Percentiles rank a stretch among this genome's conserved stretches.
Conservation (phyloP, 1,284 basidiomycete genomes). For the Cryptococcus floricola region DNA sequence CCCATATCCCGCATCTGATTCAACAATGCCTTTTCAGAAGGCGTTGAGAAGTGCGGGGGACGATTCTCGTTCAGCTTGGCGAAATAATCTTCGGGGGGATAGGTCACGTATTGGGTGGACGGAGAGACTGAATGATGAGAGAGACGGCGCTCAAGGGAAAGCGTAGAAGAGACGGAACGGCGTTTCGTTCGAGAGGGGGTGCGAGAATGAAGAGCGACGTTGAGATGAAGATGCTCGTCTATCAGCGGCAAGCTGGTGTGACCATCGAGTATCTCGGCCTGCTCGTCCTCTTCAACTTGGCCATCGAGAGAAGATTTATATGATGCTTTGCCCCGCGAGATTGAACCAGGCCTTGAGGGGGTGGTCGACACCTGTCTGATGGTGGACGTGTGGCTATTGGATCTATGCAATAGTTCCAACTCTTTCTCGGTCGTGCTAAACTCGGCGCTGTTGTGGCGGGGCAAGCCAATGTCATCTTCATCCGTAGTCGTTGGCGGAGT, state of each 20-base stretch:
- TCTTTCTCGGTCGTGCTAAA: slow-evolving; percentile 34
- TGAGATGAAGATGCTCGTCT: slow-evolving; percentile 43
- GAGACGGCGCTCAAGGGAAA: slow-evolving; percentile 50
- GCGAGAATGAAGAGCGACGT: slow-evolving; percentile 56
- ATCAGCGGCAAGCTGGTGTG: slow-evolving; percentile 18
- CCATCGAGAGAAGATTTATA: slow-evolving; percentile 22
- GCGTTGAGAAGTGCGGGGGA: slow-evolving; percentile 78
- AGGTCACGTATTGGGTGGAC: slow-evolving; percentile 36
- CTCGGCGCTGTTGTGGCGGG: slow-evolving; percentile 32
- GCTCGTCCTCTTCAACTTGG: slow-evolving; percentile 42
- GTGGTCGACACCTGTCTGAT: slow-evolving; percentile 12
- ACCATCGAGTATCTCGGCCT: slow-evolving; percentile 15
- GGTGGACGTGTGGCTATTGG: slow-evolving; percentile 51
- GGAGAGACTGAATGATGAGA: slow-evolving; percentile 44
- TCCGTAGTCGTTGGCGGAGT: slow-evolving; percentile 46
- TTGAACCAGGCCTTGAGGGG: slow-evolving; percentile 1
- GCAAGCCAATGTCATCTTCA: slow-evolving; percentile 28
- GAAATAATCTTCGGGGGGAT: slow-evolving; percentile 58
- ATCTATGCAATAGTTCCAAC: slow-evolving; percentile 40
- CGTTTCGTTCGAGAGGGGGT: slow-evolving; percentile 93
- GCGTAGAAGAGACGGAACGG: slow-evolving; percentile 79
- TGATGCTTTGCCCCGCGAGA: slow-evolving; percentile 15
- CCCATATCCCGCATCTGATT: slow-evolving; percentile 72
- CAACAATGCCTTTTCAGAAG: slow-evolving; percentile 74
- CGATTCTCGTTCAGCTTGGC: slow-evolving; percentile 65